Base-by-base conservation (phyloP, 331 rosid genomes). In the Malus hybrid region DNA sequence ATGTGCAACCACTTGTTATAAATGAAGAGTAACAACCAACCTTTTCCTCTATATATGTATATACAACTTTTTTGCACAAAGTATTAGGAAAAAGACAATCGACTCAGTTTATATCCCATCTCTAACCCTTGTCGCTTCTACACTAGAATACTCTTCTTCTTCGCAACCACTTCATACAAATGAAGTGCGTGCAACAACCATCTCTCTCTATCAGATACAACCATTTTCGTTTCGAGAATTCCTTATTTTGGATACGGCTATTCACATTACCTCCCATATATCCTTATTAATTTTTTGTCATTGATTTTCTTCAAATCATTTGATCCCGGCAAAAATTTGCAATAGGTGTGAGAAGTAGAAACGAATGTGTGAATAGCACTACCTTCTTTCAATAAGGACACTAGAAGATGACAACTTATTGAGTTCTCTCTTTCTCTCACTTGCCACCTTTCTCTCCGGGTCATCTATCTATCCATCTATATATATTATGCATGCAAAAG, bases 11-110 rank as follows among this genome's bases (percentile, higher is more conserved):
- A 71, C 83, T 79, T 68, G 61, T 19, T 63, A 77, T 82, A 69
- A 81, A 80, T 85, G 84, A 80, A 84, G 77, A 44, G 71, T 50
- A 76, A 76, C 80, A 62, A 69, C 84, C 73, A 36, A 52, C 81
- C 65, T 33, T 71, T 71, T 22, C 44, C 36, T 29, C 10, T 24
- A 52, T 9, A 39, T 39, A 10, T 42, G 14, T 48, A 22, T 39
- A 67, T 22, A 12, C 57, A 62, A 67, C 22, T 65, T 24, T 20
- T 56, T 33, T 33, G 18, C 76, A 44, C 56, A 34, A 72, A 50
- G 6, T 31, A 22, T n/a, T 60, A 31, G 16, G 16, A 8, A 71
- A 36, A 69, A 39, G 44, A 67, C 76, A 75, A 79, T 32, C 46
- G 28, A 59, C 44, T 64, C 42, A 50, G 72, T 73, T 56, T 65